Evolutionary conservation across 1,284 basidiomycete genomes (phyloP).

Genomic region (Rhodotorula sp.): DNA sequence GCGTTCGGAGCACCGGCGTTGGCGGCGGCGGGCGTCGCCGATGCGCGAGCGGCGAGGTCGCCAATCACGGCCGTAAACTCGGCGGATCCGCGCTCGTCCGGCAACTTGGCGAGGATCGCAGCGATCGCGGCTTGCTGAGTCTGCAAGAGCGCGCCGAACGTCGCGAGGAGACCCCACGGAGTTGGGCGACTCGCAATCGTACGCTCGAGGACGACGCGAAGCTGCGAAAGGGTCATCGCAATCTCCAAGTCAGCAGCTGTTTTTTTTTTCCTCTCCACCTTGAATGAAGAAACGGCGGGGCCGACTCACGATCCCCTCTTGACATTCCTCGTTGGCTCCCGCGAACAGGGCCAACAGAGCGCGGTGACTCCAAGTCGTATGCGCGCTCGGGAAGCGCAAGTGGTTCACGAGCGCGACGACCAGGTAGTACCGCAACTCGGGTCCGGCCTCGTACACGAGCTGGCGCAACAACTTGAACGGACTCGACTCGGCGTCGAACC

Average conservation of each 20-base stretch:
- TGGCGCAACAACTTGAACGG: conserved; percentile 78
- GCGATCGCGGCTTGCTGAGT: conserved; percentile 11
- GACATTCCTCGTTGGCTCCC: conserved; percentile 68
- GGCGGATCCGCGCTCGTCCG: conserved; percentile 13
- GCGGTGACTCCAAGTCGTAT: conserved; percentile 88
- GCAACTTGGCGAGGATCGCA: conserved; percentile 10
- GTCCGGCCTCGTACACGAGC: conserved; percentile 76
- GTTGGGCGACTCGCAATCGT: conserved; percentile 92
- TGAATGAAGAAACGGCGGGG: no score
- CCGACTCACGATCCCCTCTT: conserved; percentile 69
- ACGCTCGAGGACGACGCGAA: conserved; percentile 85
- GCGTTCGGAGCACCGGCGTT: neutral
- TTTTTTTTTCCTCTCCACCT: no score
- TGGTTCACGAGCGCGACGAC: conserved; percentile 87
- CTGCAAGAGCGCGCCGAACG: conserved; percentile 75
- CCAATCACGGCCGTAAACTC: conserved; percentile 12
- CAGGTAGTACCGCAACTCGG: conserved; percentile 87
- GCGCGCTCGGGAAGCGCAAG: conserved; percentile 60
- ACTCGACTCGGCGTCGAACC: conserved; percentile 75
- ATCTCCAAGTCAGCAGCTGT: neutral
- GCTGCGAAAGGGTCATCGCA: conserved; percentile 1
- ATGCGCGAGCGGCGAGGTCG: neutral
- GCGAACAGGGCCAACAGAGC: conserved; percentile 85
- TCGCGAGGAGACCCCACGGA: conserved; percentile 93
- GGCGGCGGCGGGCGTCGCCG: neutral